Conservation (phyloP, 1,284 basidiomycete genomes). For the Mycosarcoma maydis region DNA sequence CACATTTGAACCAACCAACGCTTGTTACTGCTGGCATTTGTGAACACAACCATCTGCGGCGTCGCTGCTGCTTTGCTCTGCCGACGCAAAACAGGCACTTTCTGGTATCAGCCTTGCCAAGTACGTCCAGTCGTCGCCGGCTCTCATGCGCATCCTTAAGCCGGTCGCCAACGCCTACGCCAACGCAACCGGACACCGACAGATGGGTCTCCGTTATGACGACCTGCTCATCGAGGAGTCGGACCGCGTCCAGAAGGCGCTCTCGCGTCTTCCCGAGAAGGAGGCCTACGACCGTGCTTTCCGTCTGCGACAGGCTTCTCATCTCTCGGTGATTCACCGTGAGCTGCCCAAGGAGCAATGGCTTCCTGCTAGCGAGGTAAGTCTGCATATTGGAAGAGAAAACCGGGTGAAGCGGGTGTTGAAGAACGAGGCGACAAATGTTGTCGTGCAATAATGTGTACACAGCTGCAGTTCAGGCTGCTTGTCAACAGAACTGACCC, state of each 20-base stretch:
- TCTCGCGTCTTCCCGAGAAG: constrained; percentile 80
- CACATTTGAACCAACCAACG: neutral
- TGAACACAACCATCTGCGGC: no score
- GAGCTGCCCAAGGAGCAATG: constrained; percentile 86
- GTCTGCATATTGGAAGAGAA: constrained; percentile 3
- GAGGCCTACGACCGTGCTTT: constrained; percentile 90
- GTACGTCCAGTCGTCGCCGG: constrained; percentile 77
- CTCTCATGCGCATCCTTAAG: constrained; percentile 76
- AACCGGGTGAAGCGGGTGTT: no score
- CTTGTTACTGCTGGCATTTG: no score
- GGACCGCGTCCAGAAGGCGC: constrained; percentile 78
- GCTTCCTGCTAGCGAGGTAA: constrained; percentile 80
- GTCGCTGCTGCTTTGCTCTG: no score
- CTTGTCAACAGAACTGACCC: no score
- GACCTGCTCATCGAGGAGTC: constrained; percentile 93
- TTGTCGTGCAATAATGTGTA: no score
- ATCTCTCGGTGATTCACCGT: constrained; percentile 82
- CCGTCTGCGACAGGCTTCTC: constrained; percentile 86
- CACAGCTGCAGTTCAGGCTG: no score
- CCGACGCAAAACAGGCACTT: constrained; percentile 39
- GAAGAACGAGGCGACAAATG: no score
- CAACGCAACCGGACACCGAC: constrained; percentile 82
- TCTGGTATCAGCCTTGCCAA: constrained; percentile 76
- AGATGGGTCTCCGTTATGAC: constrained; percentile 91
- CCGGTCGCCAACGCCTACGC: constrained; percentile 88